A percentile compares a stretch with the other conserved stretches of the same genome.
Evolutionary conservation across 129 eudicot genomes (phyloP).

Genomic region (Sambucus nigra): DNA sequence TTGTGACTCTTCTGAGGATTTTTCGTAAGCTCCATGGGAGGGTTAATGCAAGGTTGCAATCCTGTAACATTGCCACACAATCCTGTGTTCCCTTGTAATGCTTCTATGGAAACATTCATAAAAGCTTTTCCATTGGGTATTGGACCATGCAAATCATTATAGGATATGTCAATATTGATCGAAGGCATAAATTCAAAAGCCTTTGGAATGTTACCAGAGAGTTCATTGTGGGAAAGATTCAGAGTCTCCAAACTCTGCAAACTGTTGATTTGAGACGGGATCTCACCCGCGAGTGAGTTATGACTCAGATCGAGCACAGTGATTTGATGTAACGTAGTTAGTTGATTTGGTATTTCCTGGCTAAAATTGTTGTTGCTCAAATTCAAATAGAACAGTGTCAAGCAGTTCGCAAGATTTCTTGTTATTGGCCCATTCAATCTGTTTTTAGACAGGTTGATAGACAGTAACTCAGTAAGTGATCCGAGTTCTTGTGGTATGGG

Average conservation of each 20-base stretch:
- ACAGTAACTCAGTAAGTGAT: conserved; percentile 2
- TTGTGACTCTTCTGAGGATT: background rate
- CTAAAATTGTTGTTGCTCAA: background rate
- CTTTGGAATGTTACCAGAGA: conserved; percentile 18
- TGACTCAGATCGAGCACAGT: conserved; percentile 7
- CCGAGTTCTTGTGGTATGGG: conserved; percentile 30
- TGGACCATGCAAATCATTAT: conserved; percentile 19
- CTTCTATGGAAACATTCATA: background rate
- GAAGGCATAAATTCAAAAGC: conserved; percentile 1
- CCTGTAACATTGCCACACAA: conserved; percentile 19
- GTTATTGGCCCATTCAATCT: conserved; percentile 21
- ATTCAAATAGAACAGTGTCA: conserved; percentile 5
- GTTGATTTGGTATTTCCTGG: background rate
- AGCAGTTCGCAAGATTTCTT: background rate
- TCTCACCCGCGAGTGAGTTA: too few relatives aligned
- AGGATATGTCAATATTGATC: conserved; percentile 13
- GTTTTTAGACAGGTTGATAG: conserved; percentile 29
- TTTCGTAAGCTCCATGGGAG: background rate
- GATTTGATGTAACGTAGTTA: background rate
- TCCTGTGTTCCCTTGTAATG: conserved; percentile 13
- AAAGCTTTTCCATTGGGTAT: conserved; percentile 17
- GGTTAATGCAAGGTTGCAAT: background rate
- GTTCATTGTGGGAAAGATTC: too few relatives aligned
- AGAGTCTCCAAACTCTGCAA: background rate
- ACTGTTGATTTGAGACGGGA: background rate